These are phyloP conservation scores for Aechmea fasciata DNA, from an alignment of 176 grass and related monocot genomes.

Conservation along the genomic window DNA sequence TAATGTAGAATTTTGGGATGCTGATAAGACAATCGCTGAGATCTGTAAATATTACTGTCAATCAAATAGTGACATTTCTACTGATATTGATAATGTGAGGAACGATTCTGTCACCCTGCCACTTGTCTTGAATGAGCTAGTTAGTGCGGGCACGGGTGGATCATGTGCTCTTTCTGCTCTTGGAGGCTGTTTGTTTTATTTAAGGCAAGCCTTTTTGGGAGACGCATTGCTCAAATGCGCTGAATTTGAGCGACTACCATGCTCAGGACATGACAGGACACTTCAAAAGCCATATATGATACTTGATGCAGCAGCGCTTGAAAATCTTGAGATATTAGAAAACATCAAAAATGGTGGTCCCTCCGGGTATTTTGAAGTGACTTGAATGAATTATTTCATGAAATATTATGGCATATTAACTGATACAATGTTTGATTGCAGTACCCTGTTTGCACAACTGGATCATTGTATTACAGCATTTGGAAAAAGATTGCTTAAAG, in stretches of 20 bases:
- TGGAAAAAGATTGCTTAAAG: constrained; percentile 85
- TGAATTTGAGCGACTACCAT: constrained; percentile 69
- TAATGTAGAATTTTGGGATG: constrained; percentile 71
- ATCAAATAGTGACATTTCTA: constrained; percentile 13
- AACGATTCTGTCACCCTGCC: constrained; percentile 24
- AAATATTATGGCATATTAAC: constrained; percentile 12
- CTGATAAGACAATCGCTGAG: constrained; percentile 54
- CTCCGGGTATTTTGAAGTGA: constrained; percentile 43
- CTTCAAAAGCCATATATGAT: constrained; percentile 65
- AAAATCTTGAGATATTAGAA: constrained; percentile 93
- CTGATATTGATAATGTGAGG: constrained; percentile 19
- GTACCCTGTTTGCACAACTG: constrained; percentile 86
- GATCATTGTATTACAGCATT: constrained; percentile 92
- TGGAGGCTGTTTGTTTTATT: constrained; percentile 90
- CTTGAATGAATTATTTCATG: neutral
- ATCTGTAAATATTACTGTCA: constrained; percentile 58
- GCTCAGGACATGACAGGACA: constrained; percentile 29
- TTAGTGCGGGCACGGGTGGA: constrained; percentile 47
- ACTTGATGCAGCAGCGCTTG: constrained; percentile 84
- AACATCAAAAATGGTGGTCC: constrained; percentile 54
- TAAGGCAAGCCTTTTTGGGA: constrained; percentile 77
- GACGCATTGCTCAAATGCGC: constrained; percentile 73
- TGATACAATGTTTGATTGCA: constrained; percentile 36
- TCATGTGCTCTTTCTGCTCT: constrained; percentile 81
- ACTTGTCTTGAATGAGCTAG: constrained; percentile 45